These are phyloP conservation scores for Pythium vanterpoolii DNA, from an alignment of 352 stramenopile genomes.

Conservation along the genomic window DNA sequence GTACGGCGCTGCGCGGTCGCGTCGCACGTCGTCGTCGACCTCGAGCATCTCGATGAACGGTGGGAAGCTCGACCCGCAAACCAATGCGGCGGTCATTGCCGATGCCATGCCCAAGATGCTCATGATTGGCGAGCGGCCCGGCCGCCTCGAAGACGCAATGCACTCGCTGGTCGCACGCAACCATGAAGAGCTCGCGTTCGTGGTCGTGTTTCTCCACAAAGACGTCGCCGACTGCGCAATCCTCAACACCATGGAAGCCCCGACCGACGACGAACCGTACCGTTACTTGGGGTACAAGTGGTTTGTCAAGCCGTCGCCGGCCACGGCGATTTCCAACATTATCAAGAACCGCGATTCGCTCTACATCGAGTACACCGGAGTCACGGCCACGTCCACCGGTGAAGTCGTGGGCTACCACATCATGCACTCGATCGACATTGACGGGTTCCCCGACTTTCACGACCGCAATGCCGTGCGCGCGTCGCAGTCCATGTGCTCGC, in stretches of 20 bases:
- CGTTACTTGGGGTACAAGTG: conserved; percentile 55
- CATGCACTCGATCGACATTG: conserved; percentile 29
- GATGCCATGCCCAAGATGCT: conserved; percentile 20
- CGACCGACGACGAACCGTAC: conserved; percentile 39
- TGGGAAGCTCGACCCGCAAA: conserved; percentile 1
- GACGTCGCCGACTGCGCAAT: conserved; percentile 52
- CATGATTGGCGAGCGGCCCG: conserved; percentile 28
- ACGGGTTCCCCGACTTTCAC: conserved; percentile 37
- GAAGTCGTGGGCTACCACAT: conserved; percentile 57
- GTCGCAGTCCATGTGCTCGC: conserved; percentile 40
- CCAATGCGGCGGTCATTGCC: conserved; percentile 9
- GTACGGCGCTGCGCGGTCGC: neutral
- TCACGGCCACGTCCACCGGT: conserved; percentile 34
- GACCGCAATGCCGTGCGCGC: conserved; percentile 40
- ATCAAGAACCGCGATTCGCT: conserved; percentile 47
- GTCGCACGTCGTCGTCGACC: neutral
- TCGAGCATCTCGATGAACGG: neutral
- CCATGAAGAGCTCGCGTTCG: conserved; percentile 44
- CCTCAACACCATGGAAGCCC: conserved; percentile 46
- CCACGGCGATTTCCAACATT: conserved; percentile 15
- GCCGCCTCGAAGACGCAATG: conserved; percentile 45
- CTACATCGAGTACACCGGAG: conserved; percentile 47
- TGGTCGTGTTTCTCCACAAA: conserved; percentile 51
- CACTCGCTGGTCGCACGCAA: conserved; percentile 42
- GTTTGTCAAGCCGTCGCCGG: conserved; percentile 41